Percentiles rank a stretch among this genome's conserved stretches.
These are phyloP conservation scores for Thymus quinquecostatus DNA, from an alignment of 257 asterid genomes.

Conservation along the genomic window DNA sequence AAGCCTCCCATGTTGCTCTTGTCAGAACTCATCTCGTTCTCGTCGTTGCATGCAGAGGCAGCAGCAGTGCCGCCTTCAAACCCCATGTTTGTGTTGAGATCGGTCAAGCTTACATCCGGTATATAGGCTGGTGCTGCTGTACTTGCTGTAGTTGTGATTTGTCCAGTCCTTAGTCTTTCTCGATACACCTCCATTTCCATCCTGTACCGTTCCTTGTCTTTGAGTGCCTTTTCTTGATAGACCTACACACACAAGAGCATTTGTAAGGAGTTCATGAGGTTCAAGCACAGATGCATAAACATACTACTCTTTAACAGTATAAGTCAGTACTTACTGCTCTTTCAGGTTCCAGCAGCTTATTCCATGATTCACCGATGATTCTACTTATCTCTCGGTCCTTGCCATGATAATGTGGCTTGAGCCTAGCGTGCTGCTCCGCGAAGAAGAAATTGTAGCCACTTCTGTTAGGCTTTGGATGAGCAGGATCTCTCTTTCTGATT, in stretches of 20 bases:
- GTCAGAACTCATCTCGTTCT: conserved; percentile 32
- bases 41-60: conserved; percentile 30
- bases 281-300: no score
- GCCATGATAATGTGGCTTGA: conserved; percentile 70
- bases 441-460: conserved; percentile 96
- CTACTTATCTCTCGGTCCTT: conserved; percentile 79
- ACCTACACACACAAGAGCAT: conserved; percentile 39
- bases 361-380: conserved; percentile 89
- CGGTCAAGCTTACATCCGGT: conserved; percentile 27
- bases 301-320: background rate
- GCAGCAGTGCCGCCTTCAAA: conserved; percentile 38
- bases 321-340: conserved; percentile 50
- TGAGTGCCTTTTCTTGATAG: conserved; percentile 74
- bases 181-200: conserved; percentile 72
- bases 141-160: conserved; percentile 1
- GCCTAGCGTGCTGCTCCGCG: conserved; percentile 77
- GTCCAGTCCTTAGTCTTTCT: conserved; percentile 51
- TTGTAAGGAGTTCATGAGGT: no score
- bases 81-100: conserved; percentile 32
- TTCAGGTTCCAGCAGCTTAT: conserved; percentile 67
- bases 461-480: conserved; percentile 87
- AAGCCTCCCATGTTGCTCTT: conserved; percentile 42
- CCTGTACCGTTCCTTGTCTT: conserved; percentile 79
- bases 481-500: conserved; percentile 73
- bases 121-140: conserved; percentile 33